Conservation (phyloP, 1,284 basidiomycete genomes). For the Ustilago trichophora region DNA sequence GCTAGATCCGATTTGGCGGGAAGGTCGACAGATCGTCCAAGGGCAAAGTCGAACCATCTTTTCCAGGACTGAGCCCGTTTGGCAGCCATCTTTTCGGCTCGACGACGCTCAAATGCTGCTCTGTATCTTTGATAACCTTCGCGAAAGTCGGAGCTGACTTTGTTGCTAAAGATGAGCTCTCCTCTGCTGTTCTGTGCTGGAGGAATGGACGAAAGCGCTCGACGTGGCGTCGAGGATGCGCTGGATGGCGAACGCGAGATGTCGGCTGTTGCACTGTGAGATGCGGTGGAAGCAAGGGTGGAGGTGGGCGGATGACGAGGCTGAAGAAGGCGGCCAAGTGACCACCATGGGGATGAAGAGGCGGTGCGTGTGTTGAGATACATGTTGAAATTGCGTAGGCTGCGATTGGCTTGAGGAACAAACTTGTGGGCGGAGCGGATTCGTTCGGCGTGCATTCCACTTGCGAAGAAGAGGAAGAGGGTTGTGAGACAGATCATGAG, state of each 20-base stretch:
- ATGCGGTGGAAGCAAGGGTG: no score
- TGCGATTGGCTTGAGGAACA: constrained; percentile 92
- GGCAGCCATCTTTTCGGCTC: constrained; percentile 72
- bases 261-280: no score
- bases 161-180: constrained; percentile 92
- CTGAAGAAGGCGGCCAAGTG: neutral
- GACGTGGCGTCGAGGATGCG: neutral
- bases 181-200: constrained; percentile 89
- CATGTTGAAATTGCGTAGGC: constrained; percentile 92
- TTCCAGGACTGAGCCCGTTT: constrained; percentile 43
- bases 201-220: constrained; percentile 78
- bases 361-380: constrained; percentile 90
- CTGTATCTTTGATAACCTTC: constrained; percentile 94
- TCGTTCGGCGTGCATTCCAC: constrained; percentile 94
- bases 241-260: neutral
- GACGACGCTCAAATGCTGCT: constrained; percentile 82
- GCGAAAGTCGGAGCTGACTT: constrained; percentile 82
- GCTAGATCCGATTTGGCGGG: neutral
- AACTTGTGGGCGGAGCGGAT: constrained; percentile 98
- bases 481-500: constrained; percentile 73
- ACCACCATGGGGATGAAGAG: constrained; percentile 68
- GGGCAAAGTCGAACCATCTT: constrained; percentile 32
- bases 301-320: no score
- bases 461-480: constrained; percentile 92
- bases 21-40: constrained; percentile 3